Conservation (phyloP, 2,329 filamentous ascomycete genomes). For the Calonectria multiphialidica region DNA sequence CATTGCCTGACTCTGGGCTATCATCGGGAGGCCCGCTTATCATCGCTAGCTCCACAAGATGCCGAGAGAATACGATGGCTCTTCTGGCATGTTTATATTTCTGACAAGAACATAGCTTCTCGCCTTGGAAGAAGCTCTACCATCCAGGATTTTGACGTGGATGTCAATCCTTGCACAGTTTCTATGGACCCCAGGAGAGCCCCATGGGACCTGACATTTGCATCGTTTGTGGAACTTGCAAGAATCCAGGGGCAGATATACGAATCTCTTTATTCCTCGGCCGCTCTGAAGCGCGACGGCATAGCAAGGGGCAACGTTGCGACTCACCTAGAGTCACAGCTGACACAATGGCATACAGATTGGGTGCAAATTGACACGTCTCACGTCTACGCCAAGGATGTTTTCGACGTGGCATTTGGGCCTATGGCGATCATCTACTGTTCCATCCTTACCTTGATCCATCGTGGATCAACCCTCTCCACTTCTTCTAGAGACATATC, state of each 20-base stretch:
- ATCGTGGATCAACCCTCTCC: conserved; percentile 1
- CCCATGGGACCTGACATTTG: conserved; percentile 7
- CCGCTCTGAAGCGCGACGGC: not conserved
- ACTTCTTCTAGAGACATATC: conserved; percentile 6
- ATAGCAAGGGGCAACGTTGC: not conserved
- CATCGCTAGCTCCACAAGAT: not conserved
- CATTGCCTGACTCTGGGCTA: conserved; percentile 17
- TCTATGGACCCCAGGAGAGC: not conserved
- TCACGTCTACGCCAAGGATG: not conserved
- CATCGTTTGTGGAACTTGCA: not conserved
- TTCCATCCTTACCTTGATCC: conserved; percentile 8
- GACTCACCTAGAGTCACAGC: not conserved
- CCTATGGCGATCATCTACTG: conserved; percentile 6
- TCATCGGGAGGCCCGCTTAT: conserved; percentile 8
- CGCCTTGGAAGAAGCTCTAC: conserved; percentile 7
- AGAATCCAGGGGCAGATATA: conserved; percentile 17
- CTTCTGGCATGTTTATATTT: conserved; percentile 21
- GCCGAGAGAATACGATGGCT: conserved; percentile 1
- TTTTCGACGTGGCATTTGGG: conserved; percentile 3
- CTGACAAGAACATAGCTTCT: conserved; percentile 6
- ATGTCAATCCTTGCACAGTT: not conserved
- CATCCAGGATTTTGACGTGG: conserved; percentile 14
- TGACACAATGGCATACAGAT: not conserved
- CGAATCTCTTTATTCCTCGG: conserved; percentile 2
- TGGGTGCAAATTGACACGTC: conserved; percentile 2